phyloP scores from a whole-genome alignment of 176 grass and related monocot genomes.

The Oryza nivara region DNA sequence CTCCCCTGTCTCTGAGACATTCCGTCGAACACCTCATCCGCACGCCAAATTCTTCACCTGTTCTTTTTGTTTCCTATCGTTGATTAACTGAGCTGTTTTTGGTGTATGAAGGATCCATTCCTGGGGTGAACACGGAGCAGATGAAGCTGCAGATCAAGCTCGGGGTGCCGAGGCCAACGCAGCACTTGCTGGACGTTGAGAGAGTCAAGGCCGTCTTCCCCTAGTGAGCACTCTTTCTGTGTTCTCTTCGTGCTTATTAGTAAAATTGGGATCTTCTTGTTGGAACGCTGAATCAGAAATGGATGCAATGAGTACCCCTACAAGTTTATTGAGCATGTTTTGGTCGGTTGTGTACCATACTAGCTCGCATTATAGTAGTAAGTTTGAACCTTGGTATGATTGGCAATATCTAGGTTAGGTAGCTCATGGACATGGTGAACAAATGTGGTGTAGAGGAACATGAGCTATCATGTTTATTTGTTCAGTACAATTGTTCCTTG shows the following conservation, averaged over 20 bases:
- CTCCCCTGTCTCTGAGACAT: neutral
- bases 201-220: slow-evolving; percentile 90
- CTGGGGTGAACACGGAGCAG: slow-evolving; percentile 88
- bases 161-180: slow-evolving; percentile 69
- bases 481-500: neutral
- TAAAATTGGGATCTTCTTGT: slow-evolving; percentile 20
- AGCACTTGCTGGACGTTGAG: slow-evolving; percentile 75
- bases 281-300: neutral
- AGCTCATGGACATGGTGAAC: neutral
- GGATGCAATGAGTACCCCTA: neutral
- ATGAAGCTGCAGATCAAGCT: slow-evolving; percentile 99
- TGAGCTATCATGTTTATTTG: neutral
- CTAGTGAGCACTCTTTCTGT: slow-evolving; percentile 59
- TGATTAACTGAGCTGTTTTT: slow-evolving; percentile 4
- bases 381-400: neutral
- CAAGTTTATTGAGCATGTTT: slow-evolving; percentile 3
- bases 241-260: slow-evolving; percentile 1
- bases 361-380: neutral
- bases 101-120: slow-evolving; percentile 65
- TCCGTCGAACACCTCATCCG: slow-evolving; percentile 20
- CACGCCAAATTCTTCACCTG: neutral
- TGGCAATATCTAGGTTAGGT: neutral
- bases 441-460: neutral
- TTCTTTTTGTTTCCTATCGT: neutral
- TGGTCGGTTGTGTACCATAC: neutral